Conservation (phyloP, 106 monocot genomes). For the Dendrobium catenatum region DNA sequence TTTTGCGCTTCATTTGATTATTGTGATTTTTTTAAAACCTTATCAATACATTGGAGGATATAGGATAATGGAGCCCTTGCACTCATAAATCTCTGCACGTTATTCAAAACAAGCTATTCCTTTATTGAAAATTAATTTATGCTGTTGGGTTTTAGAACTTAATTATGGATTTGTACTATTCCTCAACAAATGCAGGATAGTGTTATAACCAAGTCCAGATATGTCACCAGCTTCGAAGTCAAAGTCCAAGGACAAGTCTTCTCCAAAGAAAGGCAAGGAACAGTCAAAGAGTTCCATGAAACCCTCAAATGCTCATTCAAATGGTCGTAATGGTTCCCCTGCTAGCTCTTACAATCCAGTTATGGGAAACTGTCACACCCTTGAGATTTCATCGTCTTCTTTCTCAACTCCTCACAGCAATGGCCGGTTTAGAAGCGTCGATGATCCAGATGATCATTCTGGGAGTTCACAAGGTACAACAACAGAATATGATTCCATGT, state of each 20-base stretch:
- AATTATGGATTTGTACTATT: no score
- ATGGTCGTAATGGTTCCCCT: conserved; percentile 10
- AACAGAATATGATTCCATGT: conserved; percentile 63
- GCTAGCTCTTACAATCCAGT: conserved; percentile 33
- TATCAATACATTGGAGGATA: no score
- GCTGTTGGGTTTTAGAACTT: no score
- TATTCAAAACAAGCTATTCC: no score
- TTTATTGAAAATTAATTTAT: no score
- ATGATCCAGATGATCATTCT: conserved; percentile 45
- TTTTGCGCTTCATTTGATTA: no score
- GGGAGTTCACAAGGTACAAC: conserved; percentile 26
- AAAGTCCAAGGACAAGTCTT: conserved; percentile 64
- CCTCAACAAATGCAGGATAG: no score
- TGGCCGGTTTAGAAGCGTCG: conserved; percentile 21
- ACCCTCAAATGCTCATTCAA: conserved; percentile 15
- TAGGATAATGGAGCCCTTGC: no score
- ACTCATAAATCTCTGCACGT: no score
- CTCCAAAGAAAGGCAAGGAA: conserved; percentile 28
- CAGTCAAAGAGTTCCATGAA: conserved; percentile 27
- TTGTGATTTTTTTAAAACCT: no score
- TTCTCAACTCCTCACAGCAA: conserved; percentile 2
- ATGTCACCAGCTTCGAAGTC: conserved; percentile 84
- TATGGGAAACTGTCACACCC: conserved; percentile 41
- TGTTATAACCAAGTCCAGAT: neutral
- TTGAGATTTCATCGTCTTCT: conserved; percentile 18